Conservation (phyloP, 345 rosid species). For the Xanthoceras sorbifolium region DNA sequence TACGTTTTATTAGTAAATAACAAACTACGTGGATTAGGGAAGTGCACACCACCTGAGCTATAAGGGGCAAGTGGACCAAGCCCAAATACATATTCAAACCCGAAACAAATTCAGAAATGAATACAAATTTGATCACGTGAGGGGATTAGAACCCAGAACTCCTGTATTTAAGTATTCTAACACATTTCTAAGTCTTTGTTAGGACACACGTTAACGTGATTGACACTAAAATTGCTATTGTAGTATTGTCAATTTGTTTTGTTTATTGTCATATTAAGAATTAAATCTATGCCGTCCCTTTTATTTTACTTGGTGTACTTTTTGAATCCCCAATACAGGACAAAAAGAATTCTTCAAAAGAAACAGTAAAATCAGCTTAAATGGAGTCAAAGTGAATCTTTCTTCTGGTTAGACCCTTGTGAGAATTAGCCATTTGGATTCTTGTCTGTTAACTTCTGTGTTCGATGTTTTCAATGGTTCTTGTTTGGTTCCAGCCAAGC, state of each 20-base stretch:
- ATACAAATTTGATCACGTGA: no score
- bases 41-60: no score
- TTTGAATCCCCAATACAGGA: neutral
- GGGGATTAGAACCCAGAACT: no score
- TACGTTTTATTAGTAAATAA: no score
- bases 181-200: neutral
- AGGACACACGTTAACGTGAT: neutral
- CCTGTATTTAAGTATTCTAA: no score
- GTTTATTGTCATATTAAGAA: neutral
- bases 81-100: no score
- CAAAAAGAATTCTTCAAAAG: neutral
- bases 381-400: conserved; percentile 13
- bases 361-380: neutral
- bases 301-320: neutral
- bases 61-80: no score
- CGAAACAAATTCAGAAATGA: no score
- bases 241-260: neutral
- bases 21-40: no score
- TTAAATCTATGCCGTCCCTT: neutral
- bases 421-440: neutral
- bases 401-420: neutral
- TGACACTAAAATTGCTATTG: no score
- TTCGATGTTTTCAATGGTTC: conserved; percentile 31
- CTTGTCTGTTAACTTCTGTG: conserved; percentile 8
- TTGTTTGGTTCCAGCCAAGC: conserved; percentile 10